These are phyloP conservation scores for Helianthus annuus DNA, from an alignment of 129 eudicot species.

Conservation along the genomic window DNA sequence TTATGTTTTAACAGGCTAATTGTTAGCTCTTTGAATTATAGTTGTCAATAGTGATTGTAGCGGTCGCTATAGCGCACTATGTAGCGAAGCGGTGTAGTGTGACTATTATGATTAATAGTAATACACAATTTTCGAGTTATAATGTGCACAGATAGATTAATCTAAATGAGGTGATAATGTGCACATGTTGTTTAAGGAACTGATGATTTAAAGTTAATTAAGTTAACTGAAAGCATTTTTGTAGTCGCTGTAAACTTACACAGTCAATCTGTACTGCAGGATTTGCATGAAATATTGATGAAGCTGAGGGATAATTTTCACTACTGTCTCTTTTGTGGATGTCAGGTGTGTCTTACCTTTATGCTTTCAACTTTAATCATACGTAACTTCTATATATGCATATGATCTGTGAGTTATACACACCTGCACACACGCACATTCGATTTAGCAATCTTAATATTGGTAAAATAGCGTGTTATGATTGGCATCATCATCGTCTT, in stretches of 20 bases:
- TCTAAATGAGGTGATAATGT: too few relatives aligned
- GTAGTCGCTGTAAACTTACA: background rate
- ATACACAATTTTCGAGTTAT: too few relatives aligned
- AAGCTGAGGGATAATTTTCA: constrained; percentile 80
- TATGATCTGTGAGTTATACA: constrained; percentile 7
- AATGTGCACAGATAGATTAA: too few relatives aligned
- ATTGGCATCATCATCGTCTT: background rate
- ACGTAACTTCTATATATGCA: background rate
- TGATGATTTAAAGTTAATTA: too few relatives aligned
- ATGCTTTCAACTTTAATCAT: constrained; percentile 12
- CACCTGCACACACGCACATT: background rate
- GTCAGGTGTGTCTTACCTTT: constrained; percentile 54
- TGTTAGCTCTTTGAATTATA: background rate
- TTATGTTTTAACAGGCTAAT: background rate
- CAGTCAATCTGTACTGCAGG: constrained; percentile 48
- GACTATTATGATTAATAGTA: too few relatives aligned
- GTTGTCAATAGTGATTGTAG: too few relatives aligned
- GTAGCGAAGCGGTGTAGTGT: too few relatives aligned
- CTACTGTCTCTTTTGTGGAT: constrained; percentile 98
- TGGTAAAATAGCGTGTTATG: background rate
- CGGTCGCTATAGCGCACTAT: too few relatives aligned
- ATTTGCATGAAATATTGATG: constrained; percentile 62
- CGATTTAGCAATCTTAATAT: background rate
- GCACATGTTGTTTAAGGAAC: too few relatives aligned
- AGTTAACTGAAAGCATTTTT: too few relatives aligned